These are phyloP conservation scores for Arthrobotrys conoides DNA, from an alignment of 2,329 filamentous ascomycete genomes.

Conservation along the genomic window DNA sequence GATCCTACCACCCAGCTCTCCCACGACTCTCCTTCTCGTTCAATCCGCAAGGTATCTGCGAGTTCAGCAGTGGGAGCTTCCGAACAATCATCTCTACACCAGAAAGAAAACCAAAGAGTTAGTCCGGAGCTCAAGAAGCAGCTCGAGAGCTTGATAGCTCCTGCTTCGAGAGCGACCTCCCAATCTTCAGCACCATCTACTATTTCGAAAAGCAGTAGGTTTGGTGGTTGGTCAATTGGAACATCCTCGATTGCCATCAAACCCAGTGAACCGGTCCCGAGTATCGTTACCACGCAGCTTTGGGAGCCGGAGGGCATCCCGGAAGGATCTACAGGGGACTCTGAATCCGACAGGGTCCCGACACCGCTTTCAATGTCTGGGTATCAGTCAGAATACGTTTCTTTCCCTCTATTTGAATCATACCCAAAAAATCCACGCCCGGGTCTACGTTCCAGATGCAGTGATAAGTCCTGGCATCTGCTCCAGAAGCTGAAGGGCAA, in stretches of 20 bases:
- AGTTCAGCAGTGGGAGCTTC: not conserved
- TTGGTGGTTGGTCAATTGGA: conserved; percentile 35
- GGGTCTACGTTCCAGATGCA: conserved; percentile 47
- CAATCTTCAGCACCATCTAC: not conserved
- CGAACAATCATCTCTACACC: not conserved
- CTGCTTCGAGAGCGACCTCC: conserved; percentile 17
- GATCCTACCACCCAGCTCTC: conserved; percentile 13
- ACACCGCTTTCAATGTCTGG: conserved; percentile 6
- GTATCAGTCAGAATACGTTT: conserved; percentile 48
- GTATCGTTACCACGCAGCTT: conserved; percentile 40
- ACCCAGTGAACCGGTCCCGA: conserved; percentile 30
- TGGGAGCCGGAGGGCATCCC: conserved; percentile 27
- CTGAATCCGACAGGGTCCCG: not conserved
- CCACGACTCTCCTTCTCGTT: not conserved
- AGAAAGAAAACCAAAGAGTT: conserved; percentile 42
- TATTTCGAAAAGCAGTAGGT: not conserved
- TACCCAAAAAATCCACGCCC: conserved; percentile 44
- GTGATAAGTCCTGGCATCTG: conserved; percentile 60
- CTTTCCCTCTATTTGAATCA: conserved; percentile 47
- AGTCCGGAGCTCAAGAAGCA: conserved; percentile 36
- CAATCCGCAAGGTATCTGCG: not conserved
- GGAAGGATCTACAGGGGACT: not conserved
- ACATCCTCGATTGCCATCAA: conserved; percentile 40
- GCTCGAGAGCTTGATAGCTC: conserved; percentile 26
- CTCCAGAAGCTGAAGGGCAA: conserved; percentile 54